Percentiles rank a stretch among this genome's conserved stretches.
Evolutionary conservation across 2,329 filamentous ascomycete genomes (phyloP).

Genomic region (Xylaria sp.): DNA sequence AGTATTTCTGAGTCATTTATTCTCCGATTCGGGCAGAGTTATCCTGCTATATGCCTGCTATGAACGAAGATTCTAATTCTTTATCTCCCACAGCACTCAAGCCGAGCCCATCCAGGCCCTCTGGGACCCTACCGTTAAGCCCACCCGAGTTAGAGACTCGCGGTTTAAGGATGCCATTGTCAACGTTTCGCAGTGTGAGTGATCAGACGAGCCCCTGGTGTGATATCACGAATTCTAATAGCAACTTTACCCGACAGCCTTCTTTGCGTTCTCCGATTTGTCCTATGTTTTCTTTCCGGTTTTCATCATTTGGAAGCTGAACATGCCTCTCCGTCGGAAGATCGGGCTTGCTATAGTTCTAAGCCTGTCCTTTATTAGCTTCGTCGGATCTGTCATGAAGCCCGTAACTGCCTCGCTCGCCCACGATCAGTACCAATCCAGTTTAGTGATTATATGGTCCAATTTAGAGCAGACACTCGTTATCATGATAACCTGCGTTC

Average conservation of each 20-base stretch:
- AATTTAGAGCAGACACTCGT: constrained; percentile 7
- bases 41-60: no score
- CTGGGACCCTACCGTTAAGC: neutral
- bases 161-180: neutral
- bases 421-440: neutral
- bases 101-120: neutral
- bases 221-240: neutral
- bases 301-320: constrained; percentile 1
- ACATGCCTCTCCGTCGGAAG: constrained; percentile 5
- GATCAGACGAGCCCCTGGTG: neutral
- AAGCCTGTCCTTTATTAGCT: neutral
- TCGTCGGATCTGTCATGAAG: constrained; percentile 18
- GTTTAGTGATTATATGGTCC: constrained; percentile 8
- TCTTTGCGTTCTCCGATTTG: constrained; percentile 7
- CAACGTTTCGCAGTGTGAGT: neutral
- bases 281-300: neutral
- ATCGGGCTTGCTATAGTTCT: neutral
- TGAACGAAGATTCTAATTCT: neutral
- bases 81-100: neutral
- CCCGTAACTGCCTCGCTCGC: neutral
- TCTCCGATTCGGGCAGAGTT: no score
- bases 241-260: neutral
- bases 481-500: constrained; percentile 13
- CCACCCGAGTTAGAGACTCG: neutral
- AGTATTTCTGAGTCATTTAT: no score